Conservation (phyloP, 2,329 filamentous ascomycete species). For the Ophiostoma himal-ulmi region DNA sequence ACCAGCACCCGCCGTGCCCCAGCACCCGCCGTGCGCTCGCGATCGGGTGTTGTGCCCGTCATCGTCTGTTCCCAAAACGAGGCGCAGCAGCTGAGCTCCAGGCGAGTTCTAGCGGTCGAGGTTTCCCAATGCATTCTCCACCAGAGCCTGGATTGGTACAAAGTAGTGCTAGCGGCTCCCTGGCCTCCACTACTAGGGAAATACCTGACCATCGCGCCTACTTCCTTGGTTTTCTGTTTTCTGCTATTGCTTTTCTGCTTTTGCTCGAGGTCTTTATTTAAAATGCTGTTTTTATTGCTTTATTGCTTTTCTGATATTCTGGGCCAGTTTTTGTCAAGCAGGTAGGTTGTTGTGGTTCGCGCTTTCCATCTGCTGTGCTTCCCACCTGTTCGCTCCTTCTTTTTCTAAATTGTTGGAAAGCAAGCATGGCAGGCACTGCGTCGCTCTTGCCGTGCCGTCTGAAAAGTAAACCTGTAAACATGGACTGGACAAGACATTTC, state of each 20-base stretch:
- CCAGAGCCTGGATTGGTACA: slow-evolving; percentile 1
- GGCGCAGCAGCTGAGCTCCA: slow-evolving; percentile 20
- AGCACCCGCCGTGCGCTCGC: background rate
- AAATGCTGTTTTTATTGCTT: background rate
- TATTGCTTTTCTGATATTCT: background rate
- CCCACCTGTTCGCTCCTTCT: background rate
- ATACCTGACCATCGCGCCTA: background rate
- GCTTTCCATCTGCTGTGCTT: background rate
- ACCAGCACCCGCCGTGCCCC: background rate
- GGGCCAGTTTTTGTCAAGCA: no score
- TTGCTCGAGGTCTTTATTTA: background rate
- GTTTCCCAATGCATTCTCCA: background rate
- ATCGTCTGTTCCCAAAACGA: slow-evolving; percentile 14
- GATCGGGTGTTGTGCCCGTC: slow-evolving; percentile 1
- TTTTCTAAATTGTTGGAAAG: background rate
- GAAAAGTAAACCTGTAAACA: background rate
- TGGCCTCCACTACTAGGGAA: slow-evolving; percentile 1
- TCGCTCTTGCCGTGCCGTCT: background rate
- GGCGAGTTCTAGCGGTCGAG: no score
- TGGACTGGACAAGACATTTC: background rate
- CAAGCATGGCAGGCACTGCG: background rate
- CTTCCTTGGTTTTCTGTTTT: background rate
- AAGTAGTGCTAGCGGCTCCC: background rate
- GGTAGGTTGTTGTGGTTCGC: background rate
- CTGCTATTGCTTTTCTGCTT: no score